Evolutionary conservation across 352 stramenopile genomes (phyloP).

Genomic region (Globisporangium mamillatum): DNA sequence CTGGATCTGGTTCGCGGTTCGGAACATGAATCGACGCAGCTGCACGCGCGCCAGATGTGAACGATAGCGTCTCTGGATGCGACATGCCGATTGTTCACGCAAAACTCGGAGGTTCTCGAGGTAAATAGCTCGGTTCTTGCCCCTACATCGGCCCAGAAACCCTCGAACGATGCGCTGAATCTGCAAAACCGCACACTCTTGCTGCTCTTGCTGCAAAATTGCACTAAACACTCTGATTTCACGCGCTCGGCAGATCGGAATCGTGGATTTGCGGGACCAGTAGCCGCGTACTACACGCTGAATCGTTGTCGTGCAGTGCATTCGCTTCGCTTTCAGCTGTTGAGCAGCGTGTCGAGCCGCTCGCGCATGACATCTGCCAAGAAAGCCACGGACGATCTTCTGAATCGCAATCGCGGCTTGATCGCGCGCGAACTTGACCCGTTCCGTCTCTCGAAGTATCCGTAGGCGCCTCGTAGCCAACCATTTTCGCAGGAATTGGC

Average conservation of each 20-base stretch:
- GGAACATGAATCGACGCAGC: conserved; percentile 33
- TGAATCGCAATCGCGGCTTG: conserved; percentile 37
- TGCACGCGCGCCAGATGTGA: conserved; percentile 49
- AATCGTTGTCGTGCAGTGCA: conserved; percentile 27
- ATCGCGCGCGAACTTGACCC: conserved; percentile 27
- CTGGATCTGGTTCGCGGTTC: conserved; percentile 47
- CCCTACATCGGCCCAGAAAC: conserved; percentile 34
- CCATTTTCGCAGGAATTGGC: conserved; percentile 31
- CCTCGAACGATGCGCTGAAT: conserved; percentile 41
- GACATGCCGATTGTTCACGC: conserved; percentile 25
- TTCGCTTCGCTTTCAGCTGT: conserved; percentile 18
- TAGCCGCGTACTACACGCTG: conserved; percentile 46
- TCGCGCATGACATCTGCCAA: conserved; percentile 31
- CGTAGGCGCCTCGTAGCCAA: conserved; percentile 32
- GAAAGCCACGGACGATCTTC: conserved; percentile 33
- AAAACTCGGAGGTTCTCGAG: conserved; percentile 22
- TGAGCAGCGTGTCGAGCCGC: conserved; percentile 20
- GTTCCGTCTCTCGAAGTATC: conserved; percentile 36
- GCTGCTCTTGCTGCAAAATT: conserved; percentile 13
- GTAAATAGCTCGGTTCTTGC: conserved; percentile 17
- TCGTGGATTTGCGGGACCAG: conserved; percentile 17
- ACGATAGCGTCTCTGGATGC: conserved; percentile 54
- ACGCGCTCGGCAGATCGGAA: conserved; percentile 16
- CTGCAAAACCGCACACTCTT: conserved; percentile 28
- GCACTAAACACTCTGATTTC: conserved; percentile 18